Percentiles rank a stretch among this genome's conserved stretches.
These are phyloP conservation scores for Pholiota adiposa DNA, from an alignment of 1,284 basidiomycete genomes.

Conservation along the genomic window DNA sequence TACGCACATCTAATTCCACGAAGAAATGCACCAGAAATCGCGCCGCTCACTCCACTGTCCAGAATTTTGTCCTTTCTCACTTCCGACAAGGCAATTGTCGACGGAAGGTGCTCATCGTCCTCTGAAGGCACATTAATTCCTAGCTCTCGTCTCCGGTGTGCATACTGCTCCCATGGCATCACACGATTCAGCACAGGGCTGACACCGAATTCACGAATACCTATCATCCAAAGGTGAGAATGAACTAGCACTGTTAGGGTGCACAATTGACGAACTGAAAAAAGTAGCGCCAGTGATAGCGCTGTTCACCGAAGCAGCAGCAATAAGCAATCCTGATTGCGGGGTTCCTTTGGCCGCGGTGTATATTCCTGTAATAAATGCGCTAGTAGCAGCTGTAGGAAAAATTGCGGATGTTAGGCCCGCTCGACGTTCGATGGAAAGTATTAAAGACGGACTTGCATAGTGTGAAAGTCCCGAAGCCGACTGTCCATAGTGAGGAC, in stretches of 20 bases:
- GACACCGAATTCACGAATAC: constrained; percentile 66
- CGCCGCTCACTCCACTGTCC: constrained; percentile 69
- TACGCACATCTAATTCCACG: constrained; percentile 45
- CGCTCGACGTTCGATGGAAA: constrained; percentile 17
- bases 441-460: constrained; percentile 70
- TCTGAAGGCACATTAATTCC: constrained; percentile 22
- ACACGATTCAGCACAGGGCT: constrained; percentile 54
- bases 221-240: constrained; percentile 38
- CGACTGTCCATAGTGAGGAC: constrained; percentile 50
- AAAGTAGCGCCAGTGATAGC: constrained; percentile 69
- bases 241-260: not conserved
- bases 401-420: constrained; percentile 25
- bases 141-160: constrained; percentile 33
- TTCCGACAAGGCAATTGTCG: constrained; percentile 46
- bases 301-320: constrained; percentile 64
- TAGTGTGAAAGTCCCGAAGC: constrained; percentile 61
- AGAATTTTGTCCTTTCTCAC: constrained; percentile 60
- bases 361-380: constrained; percentile 57
- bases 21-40: constrained; percentile 56
- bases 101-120: not conserved
- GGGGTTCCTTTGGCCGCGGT: constrained; percentile 49
- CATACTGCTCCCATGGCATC: constrained; percentile 42
- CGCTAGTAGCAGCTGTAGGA: constrained; percentile 51
- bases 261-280: constrained; percentile 58
- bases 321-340: constrained; percentile 46